Evolutionary conservation across 345 rosid genomes (phyloP), one percentile per base, ranked within the genome.

Genomic region (Psidium guajava): DNA sequence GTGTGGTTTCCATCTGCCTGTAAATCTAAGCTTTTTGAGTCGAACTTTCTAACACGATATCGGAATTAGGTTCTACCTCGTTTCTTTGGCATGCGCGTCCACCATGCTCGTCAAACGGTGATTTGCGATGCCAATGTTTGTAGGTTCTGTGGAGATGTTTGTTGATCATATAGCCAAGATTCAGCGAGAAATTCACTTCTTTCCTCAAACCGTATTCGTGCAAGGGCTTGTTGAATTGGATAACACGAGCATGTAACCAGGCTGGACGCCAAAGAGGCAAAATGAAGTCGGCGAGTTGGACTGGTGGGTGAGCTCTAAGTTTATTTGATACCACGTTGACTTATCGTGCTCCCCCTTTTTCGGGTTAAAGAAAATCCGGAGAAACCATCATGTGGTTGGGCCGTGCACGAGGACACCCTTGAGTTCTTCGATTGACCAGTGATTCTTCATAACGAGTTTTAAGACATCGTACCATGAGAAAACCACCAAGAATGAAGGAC

Each of bases 61-160:
- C 6, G 1, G 3, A 69, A 11, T 18, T 18, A 32, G 24, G 21
- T 32, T 64, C 2, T 0, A 1, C 0, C 1, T 28, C 1, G 3
- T 28, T 4, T 15, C 7, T 61, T 28, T 28, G 4, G 22, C 20
- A 3, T 1, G 12, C 0, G 44, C 20, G 3, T 32, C 6, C 22
- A 16, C 11, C 11, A 20, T 64, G 18, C 8, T 28, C 5, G 3
- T 28, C 74, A 6, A 16, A 52, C 24, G 8, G 24, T 32, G 3
- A 64, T 16, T 2, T 28, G 74, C 32, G 74, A 28, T 28, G 42
- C 42, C 9, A 7, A 16, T 15, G 75, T 28, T 28, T 64, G 11
- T 16, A 64, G 75, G 74, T 61, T 18, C 73, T 28, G 7, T 12
- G 44, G 77, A 32, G 44, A 32, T 69, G 22, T 32, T 64, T 18